These are phyloP conservation scores for Fusarium tuaranense DNA, from an alignment of 2,329 filamentous ascomycete genomes.

Conservation along the genomic window DNA sequence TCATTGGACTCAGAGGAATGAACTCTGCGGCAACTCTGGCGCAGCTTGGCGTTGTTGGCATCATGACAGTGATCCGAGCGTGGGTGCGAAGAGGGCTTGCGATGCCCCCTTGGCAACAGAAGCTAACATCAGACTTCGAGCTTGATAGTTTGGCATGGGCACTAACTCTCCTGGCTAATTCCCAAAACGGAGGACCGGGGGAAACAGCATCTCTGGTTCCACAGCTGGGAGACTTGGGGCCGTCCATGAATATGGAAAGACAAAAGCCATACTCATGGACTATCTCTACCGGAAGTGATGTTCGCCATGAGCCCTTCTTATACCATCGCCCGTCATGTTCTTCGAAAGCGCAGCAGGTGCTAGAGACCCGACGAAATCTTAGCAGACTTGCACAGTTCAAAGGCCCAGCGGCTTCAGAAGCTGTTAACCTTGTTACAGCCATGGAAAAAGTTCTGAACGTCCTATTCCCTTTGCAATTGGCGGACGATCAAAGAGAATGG, in stretches of 20 bases:
- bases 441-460: background rate
- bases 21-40: constrained; percentile 6
- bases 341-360: background rate
- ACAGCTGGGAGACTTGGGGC: background rate
- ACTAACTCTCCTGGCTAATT: background rate
- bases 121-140: background rate
- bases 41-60: background rate
- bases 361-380: background rate
- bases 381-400: background rate
- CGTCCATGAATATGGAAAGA: too few species aligned
- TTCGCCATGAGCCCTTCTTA: too few species aligned
- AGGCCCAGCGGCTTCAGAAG: background rate
- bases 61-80: constrained; percentile 2
- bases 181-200: too few species aligned
- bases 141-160: constrained; percentile 6
- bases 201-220: too few species aligned
- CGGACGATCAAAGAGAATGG: too few species aligned
- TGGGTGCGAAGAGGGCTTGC: background rate
- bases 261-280: too few species aligned
- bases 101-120: fast-evolving
- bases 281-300: too few species aligned
- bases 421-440: background rate
- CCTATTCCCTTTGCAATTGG: background rate
- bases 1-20: constrained; percentile 15
- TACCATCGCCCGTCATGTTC: too few species aligned